These are phyloP conservation scores for Olyra latifolia DNA, from an alignment of 176 grass and related monocot genomes.

Conservation along the genomic window DNA sequence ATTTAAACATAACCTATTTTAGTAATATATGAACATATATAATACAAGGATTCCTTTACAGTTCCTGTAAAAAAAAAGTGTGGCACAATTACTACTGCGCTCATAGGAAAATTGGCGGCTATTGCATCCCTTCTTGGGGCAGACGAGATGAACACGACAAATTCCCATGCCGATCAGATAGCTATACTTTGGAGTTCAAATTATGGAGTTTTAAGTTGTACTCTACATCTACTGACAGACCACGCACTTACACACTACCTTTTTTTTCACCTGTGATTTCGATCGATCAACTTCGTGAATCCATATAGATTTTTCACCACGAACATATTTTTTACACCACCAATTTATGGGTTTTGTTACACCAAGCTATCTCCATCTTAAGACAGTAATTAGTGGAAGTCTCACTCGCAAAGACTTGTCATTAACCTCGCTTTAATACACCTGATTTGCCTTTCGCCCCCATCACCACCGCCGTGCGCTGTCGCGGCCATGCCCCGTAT, in stretches of 20 bases:
- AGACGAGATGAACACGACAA: neutral
- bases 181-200: neutral
- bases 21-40: too few species aligned
- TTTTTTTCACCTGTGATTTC: neutral
- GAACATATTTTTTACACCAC: too few species aligned
- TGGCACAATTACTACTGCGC: too few species aligned
- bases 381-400: constrained; percentile 10
- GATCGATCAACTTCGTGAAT: neutral
- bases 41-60: too few species aligned
- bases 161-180: neutral
- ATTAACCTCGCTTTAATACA: neutral
- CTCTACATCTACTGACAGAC: neutral
- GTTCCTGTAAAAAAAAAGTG: too few species aligned
- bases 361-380: neutral
- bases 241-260: neutral
- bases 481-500: constrained; percentile 40
- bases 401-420: neutral
- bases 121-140: neutral
- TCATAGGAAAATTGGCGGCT: too few species aligned
- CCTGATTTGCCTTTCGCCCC: neutral
- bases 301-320: too few species aligned
- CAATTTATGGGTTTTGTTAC: neutral
- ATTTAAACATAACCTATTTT: too few species aligned
- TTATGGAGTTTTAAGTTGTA: neutral
- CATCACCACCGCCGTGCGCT: constrained; percentile 16